Evolutionary conservation across 805 yeast genomes (phyloP).

Genomic region (Candida verbasci): DNA sequence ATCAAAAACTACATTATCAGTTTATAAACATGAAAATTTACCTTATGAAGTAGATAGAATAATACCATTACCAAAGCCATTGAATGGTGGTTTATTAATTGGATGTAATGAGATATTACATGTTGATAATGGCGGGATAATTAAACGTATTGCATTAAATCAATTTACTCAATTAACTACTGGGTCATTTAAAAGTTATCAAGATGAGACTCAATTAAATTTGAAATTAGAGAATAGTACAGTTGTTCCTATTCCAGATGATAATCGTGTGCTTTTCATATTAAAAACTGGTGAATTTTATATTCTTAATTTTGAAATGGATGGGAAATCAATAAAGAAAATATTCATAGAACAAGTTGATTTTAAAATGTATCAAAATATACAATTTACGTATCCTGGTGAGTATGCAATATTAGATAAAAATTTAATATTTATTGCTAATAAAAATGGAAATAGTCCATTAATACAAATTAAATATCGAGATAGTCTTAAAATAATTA

Average conservation of each 20-base stretch:
- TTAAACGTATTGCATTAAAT: slow-evolving; percentile 61
- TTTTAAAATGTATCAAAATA: slow-evolving; percentile 21
- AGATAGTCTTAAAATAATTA: slow-evolving; percentile 7
- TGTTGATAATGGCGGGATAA: slow-evolving; percentile 72
- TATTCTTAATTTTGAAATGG: slow-evolving; percentile 33
- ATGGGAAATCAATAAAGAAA: slow-evolving; percentile 38
- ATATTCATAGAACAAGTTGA: slow-evolving; percentile 29
- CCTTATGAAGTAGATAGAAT: slow-evolving; percentile 72
- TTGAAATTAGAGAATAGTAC: slow-evolving; percentile 53
- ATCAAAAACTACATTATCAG: slow-evolving; percentile 57
- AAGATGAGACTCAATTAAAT: slow-evolving; percentile 48
- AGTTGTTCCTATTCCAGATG: slow-evolving; percentile 31
- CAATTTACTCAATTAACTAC: slow-evolving; percentile 41
- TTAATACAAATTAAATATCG: slow-evolving; percentile 41
- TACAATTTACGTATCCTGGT: slow-evolving; percentile 36
- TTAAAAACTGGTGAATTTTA: slow-evolving; percentile 30
- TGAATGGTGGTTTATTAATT: slow-evolving; percentile 62
- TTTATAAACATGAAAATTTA: slow-evolving; percentile 57
- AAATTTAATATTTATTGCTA: slow-evolving; percentile 26
- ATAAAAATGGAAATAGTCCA: slow-evolving; percentile 44
- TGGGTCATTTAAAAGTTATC: slow-evolving; percentile 28
- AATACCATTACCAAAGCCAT: slow-evolving; percentile 59
- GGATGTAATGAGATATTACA: slow-evolving; percentile 79
- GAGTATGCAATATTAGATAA: slow-evolving; percentile 37
- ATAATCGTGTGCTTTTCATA: slow-evolving; percentile 29